phyloP scores from a whole-genome alignment of 2,329 filamentous ascomycete genomes.

The Cephalotrichum gorgonifer region DNA sequence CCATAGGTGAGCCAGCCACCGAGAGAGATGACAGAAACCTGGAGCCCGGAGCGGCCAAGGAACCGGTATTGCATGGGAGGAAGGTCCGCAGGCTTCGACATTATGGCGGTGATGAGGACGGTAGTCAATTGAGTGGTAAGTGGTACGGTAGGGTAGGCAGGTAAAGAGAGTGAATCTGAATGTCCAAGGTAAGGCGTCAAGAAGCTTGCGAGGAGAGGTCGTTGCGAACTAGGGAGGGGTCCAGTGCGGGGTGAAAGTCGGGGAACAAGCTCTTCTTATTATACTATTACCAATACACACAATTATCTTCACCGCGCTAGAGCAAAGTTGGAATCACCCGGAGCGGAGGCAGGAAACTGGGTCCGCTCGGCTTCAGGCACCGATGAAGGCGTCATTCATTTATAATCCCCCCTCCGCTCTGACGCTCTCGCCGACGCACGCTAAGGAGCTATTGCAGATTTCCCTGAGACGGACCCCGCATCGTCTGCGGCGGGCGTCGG shows the following conservation, averaged over 20 bases:
- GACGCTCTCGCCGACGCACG: no score
- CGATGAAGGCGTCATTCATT: neutral
- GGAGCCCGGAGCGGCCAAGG: conserved; percentile 60
- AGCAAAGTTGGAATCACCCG: neutral
- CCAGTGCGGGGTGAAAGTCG: neutral
- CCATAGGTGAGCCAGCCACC: conserved; percentile 68
- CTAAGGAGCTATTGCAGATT: no score
- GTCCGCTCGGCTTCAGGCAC: no score
- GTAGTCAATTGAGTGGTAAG: neutral
- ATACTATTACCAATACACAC: no score
- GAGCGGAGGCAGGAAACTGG: no score
- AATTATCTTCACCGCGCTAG: neutral
- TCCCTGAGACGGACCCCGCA: no score
- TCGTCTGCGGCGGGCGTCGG: no score
- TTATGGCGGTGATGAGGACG: neutral
- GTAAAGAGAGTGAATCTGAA: neutral
- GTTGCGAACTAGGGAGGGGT: neutral
- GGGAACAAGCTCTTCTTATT: no score
- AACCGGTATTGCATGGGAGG: conserved; percentile 60
- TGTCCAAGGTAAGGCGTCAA: no score
- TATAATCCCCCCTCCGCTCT: no score
- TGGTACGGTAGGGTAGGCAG: neutral
- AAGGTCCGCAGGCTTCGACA: conserved; percentile 27
- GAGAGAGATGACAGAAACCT: conserved; percentile 64
- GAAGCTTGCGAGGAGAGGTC: no score